These are phyloP conservation scores for Mycena vitilis DNA, from an alignment of 768 basidiomycete genomes.

Conservation along the genomic window DNA sequence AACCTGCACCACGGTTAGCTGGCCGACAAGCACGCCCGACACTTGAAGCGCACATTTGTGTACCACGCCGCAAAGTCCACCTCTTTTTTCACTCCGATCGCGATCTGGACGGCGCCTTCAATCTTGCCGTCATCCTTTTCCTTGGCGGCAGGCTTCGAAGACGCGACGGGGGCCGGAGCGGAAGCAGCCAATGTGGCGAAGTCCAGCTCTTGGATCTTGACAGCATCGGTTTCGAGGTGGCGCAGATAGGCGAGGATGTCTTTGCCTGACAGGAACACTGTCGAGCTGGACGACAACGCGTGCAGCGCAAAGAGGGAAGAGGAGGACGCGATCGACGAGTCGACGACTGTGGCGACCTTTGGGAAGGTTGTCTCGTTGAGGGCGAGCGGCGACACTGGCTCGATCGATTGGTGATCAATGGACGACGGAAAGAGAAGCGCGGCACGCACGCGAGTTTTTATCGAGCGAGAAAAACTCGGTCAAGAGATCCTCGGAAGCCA, in stretches of 20 bases:
- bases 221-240: conserved; percentile 73
- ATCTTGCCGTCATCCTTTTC: conserved; percentile 84
- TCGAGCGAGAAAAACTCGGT: conserved; percentile 85
- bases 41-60: conserved; percentile 73
- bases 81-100: conserved; percentile 96
- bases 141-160: conserved; percentile 55
- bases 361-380: conserved; percentile 74
- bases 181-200: conserved; percentile 66
- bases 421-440: conserved; percentile 12
- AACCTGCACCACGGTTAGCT: conserved; percentile 65
- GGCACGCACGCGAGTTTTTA: conserved; percentile 84
- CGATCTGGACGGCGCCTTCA: conserved; percentile 90
- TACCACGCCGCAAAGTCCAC: conserved; percentile 96
- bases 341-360: conserved; percentile 80
- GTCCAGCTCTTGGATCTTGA: conserved; percentile 80
- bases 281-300: conserved; percentile 74
- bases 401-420: conserved; percentile 21
- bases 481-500: conserved; percentile 89
- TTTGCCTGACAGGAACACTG: conserved; percentile 82
- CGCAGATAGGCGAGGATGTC: conserved; percentile 81
- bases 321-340: conserved; percentile 80
- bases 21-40: neutral
- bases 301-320: conserved; percentile 80
- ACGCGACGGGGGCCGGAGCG: conserved; percentile 50
- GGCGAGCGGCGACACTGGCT: conserved; percentile 83